A percentile compares a stretch with the other conserved stretches of the same genome.
Evolutionary conservation across 306 rosid genomes (phyloP).

Genomic region (Comarum palustre): DNA sequence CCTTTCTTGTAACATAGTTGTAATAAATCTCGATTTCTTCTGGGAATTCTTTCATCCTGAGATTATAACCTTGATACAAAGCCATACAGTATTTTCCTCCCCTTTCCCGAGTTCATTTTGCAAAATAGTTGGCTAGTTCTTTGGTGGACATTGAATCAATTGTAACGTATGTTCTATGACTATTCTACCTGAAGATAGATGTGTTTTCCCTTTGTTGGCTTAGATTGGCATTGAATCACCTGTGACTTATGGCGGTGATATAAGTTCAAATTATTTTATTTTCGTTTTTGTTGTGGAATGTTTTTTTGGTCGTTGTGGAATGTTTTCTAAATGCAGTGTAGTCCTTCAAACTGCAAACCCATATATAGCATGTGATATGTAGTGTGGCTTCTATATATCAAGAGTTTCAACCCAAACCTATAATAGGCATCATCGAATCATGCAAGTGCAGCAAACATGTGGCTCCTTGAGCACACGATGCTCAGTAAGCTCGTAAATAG

Average conservation of each 20-base stretch:
- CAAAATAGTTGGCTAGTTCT: slow-evolving; percentile 2
- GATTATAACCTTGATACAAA: neutral
- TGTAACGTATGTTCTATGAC: neutral
- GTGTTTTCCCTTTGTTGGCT: neutral
- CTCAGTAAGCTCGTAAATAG: neutral
- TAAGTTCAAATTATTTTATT: neutral
- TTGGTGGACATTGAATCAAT: neutral
- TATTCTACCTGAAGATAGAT: neutral
- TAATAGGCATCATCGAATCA: neutral
- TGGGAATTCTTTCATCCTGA: slow-evolving; percentile 11
- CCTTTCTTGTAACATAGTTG: slow-evolving; percentile 22
- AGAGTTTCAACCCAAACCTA: neutral
- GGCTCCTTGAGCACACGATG: neutral
- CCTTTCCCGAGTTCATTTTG: neutral
- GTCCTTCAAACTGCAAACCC: neutral
- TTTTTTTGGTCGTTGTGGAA: neutral
- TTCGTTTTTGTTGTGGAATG: neutral
- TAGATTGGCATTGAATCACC: neutral
- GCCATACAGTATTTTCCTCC: neutral
- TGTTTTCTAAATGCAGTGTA: neutral
- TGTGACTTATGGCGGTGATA: neutral
- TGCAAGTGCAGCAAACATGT: neutral
- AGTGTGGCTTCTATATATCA: neutral
- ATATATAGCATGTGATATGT: neutral
- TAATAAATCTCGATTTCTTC: slow-evolving; percentile 20